Evolutionary conservation across 2,329 filamentous ascomycete species (phyloP).

Genomic region (Penicillium sp.): DNA sequence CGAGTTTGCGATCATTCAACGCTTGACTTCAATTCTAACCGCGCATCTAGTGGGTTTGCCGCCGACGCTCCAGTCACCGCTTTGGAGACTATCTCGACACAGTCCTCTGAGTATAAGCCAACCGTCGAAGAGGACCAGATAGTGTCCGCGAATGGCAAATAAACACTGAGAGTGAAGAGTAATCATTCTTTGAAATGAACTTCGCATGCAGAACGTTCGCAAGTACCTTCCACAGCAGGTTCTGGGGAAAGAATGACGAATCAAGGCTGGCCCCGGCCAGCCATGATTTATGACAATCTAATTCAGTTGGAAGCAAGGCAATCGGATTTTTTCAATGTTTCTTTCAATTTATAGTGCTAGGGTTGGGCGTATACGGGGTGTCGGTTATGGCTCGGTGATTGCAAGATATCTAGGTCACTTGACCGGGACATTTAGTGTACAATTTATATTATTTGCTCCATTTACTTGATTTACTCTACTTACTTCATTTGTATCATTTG

Average conservation of each 20-base stretch:
- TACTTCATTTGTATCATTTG: no score
- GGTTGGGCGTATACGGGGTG: not conserved
- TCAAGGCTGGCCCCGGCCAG: not conserved
- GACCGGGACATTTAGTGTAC: not conserved
- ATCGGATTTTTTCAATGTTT: not conserved
- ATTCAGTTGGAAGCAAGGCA: not conserved
- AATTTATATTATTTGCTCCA: not conserved
- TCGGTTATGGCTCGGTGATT: not conserved
- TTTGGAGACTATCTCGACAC: slow-evolving; percentile 68
- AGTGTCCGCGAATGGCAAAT: slow-evolving; percentile 54
- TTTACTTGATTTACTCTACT: not conserved
- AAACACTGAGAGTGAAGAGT: not conserved
- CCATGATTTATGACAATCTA: slow-evolving; percentile 1
- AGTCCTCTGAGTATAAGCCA: slow-evolving; percentile 64
- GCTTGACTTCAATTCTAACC: slow-evolving; percentile 2
- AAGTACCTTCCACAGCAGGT: slow-evolving; percentile 10
- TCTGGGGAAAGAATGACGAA: slow-evolving; percentile 10
- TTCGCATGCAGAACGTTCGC: not conserved
- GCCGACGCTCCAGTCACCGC: slow-evolving; percentile 72
- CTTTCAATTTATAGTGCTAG: no score
- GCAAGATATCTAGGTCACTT: not conserved
- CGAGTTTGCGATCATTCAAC: slow-evolving; percentile 8
- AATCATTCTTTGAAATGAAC: slow-evolving; percentile 8
- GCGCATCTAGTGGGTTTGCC: slow-evolving; percentile 69
- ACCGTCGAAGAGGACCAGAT: slow-evolving; percentile 77